Percentiles rank a stretch among this genome's conserved stretches.
Conservation (phyloP, 2,329 filamentous ascomycete species). For the Stagonosporopsis chrysanthemi region DNA sequence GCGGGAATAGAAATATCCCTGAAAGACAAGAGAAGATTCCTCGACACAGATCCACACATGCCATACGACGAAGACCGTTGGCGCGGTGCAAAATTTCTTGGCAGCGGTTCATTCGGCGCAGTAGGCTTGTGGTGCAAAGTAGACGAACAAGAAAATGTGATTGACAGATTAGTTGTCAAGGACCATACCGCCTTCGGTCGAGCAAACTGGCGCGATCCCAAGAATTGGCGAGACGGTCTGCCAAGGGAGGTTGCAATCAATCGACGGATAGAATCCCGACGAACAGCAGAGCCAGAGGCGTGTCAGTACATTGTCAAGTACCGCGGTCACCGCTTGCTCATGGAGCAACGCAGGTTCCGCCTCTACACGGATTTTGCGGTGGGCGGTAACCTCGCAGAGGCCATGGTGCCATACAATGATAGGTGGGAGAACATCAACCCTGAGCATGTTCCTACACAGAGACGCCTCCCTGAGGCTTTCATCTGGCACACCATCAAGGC, state of each 20-base stretch:
- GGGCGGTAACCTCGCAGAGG: background rate
- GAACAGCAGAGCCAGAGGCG: background rate
- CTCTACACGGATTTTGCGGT: slow-evolving; percentile 1
- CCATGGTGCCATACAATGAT: background rate
- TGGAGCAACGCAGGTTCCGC: background rate
- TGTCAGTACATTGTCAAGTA: background rate
- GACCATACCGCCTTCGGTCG: background rate
- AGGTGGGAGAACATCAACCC: background rate
- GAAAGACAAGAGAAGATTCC: background rate
- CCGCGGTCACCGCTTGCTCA: slow-evolving; percentile 3
- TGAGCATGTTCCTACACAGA: background rate
- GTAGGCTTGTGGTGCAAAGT: slow-evolving; percentile 2
- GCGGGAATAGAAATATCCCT: background rate
- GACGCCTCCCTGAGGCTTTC: slow-evolving; percentile 1
- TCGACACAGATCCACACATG: background rate
- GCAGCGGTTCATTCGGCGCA: background rate
- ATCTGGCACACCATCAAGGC: slow-evolving; percentile 6
- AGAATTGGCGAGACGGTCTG: slow-evolving; percentile 5
- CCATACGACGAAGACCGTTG: background rate
- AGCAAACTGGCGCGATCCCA: slow-evolving; percentile 3
- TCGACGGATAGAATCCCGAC: slow-evolving; percentile 1
- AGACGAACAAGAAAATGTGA: slow-evolving; percentile 1
- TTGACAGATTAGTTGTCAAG: slow-evolving; percentile 8
- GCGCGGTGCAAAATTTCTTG: slow-evolving; percentile 3
- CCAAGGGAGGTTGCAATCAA: slow-evolving; percentile 1